Evolutionary conservation across 441 rosid species (phyloP).

Genomic region (Populus hybrid): DNA sequence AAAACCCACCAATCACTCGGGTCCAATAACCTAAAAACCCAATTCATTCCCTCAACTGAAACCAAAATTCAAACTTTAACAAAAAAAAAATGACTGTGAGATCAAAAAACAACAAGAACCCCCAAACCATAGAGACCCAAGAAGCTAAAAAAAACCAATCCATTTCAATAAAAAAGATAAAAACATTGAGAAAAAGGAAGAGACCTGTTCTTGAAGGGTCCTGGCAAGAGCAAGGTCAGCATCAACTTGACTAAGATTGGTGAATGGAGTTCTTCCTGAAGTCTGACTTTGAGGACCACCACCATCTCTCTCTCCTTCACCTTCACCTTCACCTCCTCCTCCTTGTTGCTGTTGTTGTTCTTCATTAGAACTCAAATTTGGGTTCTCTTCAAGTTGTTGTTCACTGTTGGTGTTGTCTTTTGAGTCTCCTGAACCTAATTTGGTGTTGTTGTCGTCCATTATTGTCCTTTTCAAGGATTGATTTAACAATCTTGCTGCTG

Average conservation of each 20-base stretch:
- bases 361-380: background rate
- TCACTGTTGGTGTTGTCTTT: constrained; percentile 20
- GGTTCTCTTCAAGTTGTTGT: background rate
- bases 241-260: constrained; percentile 79
- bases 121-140: constrained; percentile 7
- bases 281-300: constrained; percentile 33
- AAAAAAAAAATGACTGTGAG: background rate
- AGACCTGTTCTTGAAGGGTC: constrained; percentile 93
- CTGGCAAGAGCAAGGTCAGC: constrained; percentile 95
- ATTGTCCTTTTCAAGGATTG: background rate
- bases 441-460: constrained; percentile 4
- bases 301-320: constrained; percentile 19
- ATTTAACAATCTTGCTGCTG: background rate
- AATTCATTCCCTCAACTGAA: background rate
- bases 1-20: background rate
- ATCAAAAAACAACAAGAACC: background rate
- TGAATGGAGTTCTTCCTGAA: constrained; percentile 65
- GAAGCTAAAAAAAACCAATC: background rate
- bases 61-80: background rate
- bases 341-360: constrained; percentile 10
- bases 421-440: constrained; percentile 14
- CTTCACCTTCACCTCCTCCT: constrained; percentile 5
- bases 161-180: background rate
- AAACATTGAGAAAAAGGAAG: background rate
- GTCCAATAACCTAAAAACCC: background rate